phyloP scores from a whole-genome alignment of 2,329 filamentous ascomycete species.

The Penicillium sp. region DNA sequence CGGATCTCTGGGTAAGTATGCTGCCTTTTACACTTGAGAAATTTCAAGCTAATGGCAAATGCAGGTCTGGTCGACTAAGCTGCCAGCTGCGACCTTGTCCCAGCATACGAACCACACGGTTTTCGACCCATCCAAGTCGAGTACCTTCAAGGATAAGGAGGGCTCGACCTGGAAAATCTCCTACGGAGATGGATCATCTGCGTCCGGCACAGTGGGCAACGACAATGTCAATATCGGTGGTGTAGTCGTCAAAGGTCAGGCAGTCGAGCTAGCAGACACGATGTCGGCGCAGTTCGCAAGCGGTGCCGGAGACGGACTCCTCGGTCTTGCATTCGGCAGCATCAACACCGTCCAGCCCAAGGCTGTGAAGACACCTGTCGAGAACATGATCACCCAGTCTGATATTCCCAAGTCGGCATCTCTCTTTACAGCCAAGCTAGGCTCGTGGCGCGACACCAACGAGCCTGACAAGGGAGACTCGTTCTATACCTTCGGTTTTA shows the following conservation, averaged over 20 bases:
- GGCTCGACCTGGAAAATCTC: conserved; percentile 60
- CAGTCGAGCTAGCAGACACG: conserved; percentile 59
- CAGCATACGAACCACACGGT: conserved; percentile 46
- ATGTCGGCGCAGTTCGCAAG: conserved; percentile 57
- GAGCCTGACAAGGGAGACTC: conserved; percentile 45
- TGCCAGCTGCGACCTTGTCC: conserved; percentile 38
- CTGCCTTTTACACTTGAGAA: background rate
- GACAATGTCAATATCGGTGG: conserved; percentile 61
- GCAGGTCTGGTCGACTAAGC: conserved; percentile 54
- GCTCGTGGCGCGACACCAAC: conserved; percentile 50
- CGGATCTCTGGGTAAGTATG: conserved; percentile 61
- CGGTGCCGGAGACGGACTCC: conserved; percentile 58
- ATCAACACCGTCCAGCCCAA: conserved; percentile 60
- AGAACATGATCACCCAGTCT: conserved; percentile 61
- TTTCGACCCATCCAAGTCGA: conserved; percentile 59
- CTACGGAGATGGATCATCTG: conserved; percentile 65
- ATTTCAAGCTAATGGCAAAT: background rate
- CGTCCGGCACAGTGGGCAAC: conserved; percentile 60
- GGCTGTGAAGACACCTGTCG: conserved; percentile 58
- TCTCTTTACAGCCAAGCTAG: conserved; percentile 63
- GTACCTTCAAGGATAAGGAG: conserved; percentile 51
- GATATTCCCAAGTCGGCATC: conserved; percentile 52
- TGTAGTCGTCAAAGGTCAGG: conserved; percentile 57
- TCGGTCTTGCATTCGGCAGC: conserved; percentile 61
- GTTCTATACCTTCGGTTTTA: conserved; percentile 71